Conservation (phyloP, 2,329 filamentous ascomycete genomes). For the Verticillium klebahnii region DNA sequence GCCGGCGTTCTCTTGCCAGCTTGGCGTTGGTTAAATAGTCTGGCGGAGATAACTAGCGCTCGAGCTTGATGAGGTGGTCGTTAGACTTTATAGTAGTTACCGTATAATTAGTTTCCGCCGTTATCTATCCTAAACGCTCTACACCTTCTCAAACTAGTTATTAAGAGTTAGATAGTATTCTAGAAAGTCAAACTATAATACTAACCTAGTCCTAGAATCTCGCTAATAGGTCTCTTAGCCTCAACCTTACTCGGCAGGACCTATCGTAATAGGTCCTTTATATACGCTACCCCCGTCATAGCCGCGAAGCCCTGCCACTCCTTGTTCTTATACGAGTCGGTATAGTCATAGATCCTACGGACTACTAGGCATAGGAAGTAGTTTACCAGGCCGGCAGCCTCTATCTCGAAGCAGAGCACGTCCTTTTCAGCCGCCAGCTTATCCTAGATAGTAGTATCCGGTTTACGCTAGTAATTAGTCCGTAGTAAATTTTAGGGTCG, state of each 20-base stretch:
- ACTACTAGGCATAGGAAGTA: constrained; percentile 25
- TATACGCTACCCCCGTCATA: constrained; percentile 22
- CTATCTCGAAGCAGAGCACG: constrained; percentile 28
- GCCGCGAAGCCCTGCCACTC: constrained; percentile 24
- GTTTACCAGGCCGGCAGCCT: constrained; percentile 25
- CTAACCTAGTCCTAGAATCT: not conserved
- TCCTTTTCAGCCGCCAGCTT: constrained; percentile 8
- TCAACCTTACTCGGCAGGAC: constrained; percentile 11
- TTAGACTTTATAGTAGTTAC: not conserved
- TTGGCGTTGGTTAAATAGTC: constrained; percentile 9
- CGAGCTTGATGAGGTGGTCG: not conserved
- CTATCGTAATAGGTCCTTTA: constrained; percentile 16
- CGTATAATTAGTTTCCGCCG: not conserved
- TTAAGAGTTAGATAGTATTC: not conserved
- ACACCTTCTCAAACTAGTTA: not conserved
- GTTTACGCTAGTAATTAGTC: constrained; percentile 11
- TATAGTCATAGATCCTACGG: constrained; percentile 30
- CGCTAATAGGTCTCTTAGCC: not conserved
- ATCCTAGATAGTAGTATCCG: constrained; percentile 9
- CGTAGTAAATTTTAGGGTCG: constrained; percentile 3
- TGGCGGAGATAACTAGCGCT: constrained; percentile 10
- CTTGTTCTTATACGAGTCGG: constrained; percentile 26
- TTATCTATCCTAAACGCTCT: not conserved
- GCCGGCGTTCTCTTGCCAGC: constrained; percentile 5
- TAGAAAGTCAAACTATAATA: not conserved